Conservation (phyloP, 2,329 filamentous ascomycete species). For the Beauveria scarabaeidicola region DNA sequence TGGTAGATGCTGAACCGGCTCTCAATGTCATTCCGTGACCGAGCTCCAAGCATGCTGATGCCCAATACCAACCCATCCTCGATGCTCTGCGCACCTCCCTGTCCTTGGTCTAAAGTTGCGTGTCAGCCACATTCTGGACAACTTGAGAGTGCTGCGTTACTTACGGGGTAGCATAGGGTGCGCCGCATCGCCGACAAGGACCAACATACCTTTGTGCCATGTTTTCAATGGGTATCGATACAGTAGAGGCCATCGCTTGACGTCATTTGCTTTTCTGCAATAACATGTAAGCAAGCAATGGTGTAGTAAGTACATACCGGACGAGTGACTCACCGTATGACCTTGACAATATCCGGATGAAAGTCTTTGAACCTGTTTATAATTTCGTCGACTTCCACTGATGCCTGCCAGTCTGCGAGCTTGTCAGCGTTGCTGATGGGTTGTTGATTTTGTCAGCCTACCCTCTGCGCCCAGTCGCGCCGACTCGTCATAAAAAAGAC, state of each 20-base stretch:
- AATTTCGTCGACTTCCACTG: conserved; percentile 22
- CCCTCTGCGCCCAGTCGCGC: conserved; percentile 15
- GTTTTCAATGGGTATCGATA: conserved; percentile 24
- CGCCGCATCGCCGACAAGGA: conserved; percentile 29
- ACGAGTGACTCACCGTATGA: conserved; percentile 13
- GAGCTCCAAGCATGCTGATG: conserved; percentile 19
- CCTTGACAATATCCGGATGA: conserved; percentile 19
- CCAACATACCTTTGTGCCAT: conserved; percentile 24
- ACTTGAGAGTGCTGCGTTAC: background rate
- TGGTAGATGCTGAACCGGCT: conserved; percentile 20
- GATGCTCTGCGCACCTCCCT: conserved; percentile 27
- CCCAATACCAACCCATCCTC: conserved; percentile 28
- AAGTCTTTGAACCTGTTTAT: conserved; percentile 21
- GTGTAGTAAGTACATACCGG: background rate
- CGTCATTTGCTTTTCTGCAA: conserved; percentile 24
- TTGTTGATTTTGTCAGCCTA: background rate
- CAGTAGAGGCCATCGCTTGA: conserved; percentile 28
- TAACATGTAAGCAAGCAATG: background rate
- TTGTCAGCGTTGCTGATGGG: background rate
- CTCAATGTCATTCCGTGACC: conserved; percentile 15
- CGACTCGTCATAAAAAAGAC: conserved; percentile 21
- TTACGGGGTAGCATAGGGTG: conserved; percentile 31
- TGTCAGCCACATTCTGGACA: background rate
- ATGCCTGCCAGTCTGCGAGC: conserved; percentile 23
- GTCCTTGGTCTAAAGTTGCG: conserved; percentile 27